Conservation (phyloP, 352 stramenopile species). For the Pelagophyceae sp. region DNA sequence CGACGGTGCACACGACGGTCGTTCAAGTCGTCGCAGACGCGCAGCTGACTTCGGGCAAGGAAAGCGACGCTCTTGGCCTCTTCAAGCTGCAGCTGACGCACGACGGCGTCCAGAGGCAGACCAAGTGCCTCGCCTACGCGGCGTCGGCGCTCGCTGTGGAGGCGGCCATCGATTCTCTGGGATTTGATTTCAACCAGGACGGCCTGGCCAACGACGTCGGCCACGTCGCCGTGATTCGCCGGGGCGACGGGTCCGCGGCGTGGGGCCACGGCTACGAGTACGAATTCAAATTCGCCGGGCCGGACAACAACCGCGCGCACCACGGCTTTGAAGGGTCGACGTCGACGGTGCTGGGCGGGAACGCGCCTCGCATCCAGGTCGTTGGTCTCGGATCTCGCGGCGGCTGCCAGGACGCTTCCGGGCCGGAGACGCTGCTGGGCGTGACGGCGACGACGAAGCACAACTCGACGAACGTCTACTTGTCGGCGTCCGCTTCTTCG, state of each 20-base stretch:
- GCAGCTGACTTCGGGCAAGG: conserved; percentile 28
- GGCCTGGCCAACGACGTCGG: conserved; percentile 47
- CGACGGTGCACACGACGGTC: conserved; percentile 21
- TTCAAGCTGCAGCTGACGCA: conserved; percentile 50
- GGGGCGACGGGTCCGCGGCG: conserved; percentile 44
- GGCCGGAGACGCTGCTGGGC: conserved; percentile 31
- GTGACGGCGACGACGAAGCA: conserved; percentile 40
- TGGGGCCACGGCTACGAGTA: conserved; percentile 61
- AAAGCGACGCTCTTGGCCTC: conserved; percentile 40
- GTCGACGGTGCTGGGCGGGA: conserved; percentile 46
- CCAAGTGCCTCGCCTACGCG: conserved; percentile 58
- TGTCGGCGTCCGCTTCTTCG: conserved; percentile 22
- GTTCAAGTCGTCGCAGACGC: conserved; percentile 38
- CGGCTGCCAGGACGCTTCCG: conserved; percentile 50
- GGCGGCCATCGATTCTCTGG: conserved; percentile 63
- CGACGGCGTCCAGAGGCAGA: conserved; percentile 32
- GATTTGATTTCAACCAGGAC: conserved; percentile 54
- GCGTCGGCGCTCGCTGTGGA: conserved; percentile 62
- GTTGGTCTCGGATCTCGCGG: conserved; percentile 41
- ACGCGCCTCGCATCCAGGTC: conserved; percentile 48
- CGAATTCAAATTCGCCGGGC: conserved; percentile 37
- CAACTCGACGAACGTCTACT: conserved; percentile 21
- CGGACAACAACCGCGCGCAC: conserved; percentile 16
- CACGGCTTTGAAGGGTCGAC: conserved; percentile 34
- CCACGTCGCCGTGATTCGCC: conserved; percentile 47